Percentiles rank a stretch among this genome's conserved stretches.
Conservation (phyloP, 139 green algal species). For the Trebouxia sp. region DNA sequence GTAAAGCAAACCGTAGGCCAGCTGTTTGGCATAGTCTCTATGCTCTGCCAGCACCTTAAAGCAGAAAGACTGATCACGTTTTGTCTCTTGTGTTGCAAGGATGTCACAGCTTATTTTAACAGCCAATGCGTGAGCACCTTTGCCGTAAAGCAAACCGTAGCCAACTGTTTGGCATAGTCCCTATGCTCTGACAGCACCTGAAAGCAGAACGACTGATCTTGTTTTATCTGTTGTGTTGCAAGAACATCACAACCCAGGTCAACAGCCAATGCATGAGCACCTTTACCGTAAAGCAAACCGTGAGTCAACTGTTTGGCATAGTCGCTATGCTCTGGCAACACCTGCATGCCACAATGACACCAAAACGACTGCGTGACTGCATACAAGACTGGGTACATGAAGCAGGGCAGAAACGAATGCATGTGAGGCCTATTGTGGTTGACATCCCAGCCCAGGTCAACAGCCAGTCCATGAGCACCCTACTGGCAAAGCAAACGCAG, state of each 20-base stretch:
- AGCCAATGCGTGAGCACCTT: conserved; percentile 47
- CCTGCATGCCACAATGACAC: too few relatives aligned
- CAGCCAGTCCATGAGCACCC: conserved; percentile 52
- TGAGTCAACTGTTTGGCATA: conserved; percentile 79
- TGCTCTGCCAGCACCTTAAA: conserved; percentile 48
- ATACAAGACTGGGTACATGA: too few relatives aligned
- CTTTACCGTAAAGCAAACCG: conserved; percentile 81
- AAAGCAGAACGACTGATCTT: too few relatives aligned
- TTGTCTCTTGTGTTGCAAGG: too few relatives aligned
- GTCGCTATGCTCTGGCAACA: conserved; percentile 48
- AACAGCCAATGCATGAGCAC: conserved; percentile 30
- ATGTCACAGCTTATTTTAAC: background rate
- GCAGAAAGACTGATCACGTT: too few relatives aligned
- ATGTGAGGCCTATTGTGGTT: too few relatives aligned
- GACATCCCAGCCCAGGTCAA: too few relatives aligned
- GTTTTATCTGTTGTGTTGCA: too few relatives aligned
- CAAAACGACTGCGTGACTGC: too few relatives aligned
- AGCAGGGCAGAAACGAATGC: too few relatives aligned
- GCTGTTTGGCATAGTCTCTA: conserved; percentile 67
- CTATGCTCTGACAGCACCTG: conserved; percentile 50
- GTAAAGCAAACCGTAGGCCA: conserved; percentile 82
- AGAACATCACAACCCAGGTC: conserved; percentile 12
- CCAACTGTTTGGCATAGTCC: conserved; percentile 67
- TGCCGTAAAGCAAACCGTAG: conserved; percentile 82
- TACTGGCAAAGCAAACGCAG: conserved; percentile 82